A percentile compares a stretch with the other conserved stretches of the same genome.
phyloP scores from a whole-genome alignment of 441 rosid species.

The Erodium chrysanthum region DNA sequence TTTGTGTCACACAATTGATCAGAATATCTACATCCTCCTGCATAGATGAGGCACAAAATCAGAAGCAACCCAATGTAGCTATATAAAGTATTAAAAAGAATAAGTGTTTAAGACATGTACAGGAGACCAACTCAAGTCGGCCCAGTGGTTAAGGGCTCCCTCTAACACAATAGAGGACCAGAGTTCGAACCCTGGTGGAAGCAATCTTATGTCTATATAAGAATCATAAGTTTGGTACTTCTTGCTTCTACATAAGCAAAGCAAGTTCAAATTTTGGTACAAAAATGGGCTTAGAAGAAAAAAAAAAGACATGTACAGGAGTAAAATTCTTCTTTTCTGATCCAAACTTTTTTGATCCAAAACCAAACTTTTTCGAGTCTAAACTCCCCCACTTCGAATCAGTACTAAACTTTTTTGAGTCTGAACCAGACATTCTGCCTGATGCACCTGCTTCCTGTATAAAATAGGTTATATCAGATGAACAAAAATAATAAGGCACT shows the following conservation, averaged over 20 bases:
- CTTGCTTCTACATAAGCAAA: no score
- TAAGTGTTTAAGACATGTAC: background rate
- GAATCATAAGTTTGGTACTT: no score
- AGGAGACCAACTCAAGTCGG: no score
- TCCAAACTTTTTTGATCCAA: conserved; percentile 2
- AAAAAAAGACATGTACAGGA: no score
- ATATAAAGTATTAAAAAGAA: background rate
- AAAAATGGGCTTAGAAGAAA: no score
- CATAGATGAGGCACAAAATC: conserved; percentile 20
- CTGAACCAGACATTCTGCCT: background rate
- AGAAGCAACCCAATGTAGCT: conserved; percentile 17
- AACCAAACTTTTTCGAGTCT: background rate
- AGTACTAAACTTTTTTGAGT: background rate
- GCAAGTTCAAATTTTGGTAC: no score
- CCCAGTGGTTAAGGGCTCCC: no score
- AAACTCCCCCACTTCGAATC: background rate
- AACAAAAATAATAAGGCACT: background rate
- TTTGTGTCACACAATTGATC: conserved; percentile 43
- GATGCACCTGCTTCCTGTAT: conserved; percentile 33
- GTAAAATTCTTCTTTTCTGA: conserved; percentile 5
- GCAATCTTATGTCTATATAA: no score
- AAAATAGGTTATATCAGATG: conserved; percentile 21
- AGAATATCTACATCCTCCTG: conserved; percentile 66
- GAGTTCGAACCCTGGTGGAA: no score
- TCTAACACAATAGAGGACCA: no score